These are phyloP conservation scores for Ogataea nitratoaversa DNA, from an alignment of 805 yeast species.

Conservation along the genomic window DNA sequence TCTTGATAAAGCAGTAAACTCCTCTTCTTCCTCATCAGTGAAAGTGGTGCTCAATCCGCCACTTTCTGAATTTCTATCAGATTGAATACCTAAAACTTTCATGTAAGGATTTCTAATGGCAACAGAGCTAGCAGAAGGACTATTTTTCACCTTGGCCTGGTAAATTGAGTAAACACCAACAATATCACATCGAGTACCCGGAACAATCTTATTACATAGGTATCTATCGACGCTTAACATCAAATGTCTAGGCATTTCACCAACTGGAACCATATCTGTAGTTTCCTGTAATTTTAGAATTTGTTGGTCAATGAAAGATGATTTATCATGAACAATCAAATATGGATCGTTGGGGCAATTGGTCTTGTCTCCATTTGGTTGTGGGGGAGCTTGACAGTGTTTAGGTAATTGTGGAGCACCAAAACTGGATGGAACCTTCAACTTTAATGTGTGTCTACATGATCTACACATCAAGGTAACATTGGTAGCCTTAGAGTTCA, in stretches of 20 bases:
- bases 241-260: conserved; percentile 97
- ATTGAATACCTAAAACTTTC: conserved; percentile 78
- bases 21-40: conserved; percentile 92
- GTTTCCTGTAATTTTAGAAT: conserved; percentile 88
- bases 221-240: conserved; percentile 84
- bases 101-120: conserved; percentile 93
- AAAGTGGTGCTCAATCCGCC: conserved; percentile 48
- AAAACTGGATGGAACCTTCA: conserved; percentile 62
- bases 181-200: conserved; percentile 91
- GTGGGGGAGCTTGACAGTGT: conserved; percentile 56
- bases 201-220: conserved; percentile 84
- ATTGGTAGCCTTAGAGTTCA: conserved; percentile 80
- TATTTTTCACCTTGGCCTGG: conserved; percentile 59
- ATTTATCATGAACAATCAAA: conserved; percentile 87
- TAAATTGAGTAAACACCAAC: conserved; percentile 91
- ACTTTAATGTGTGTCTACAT: conserved; percentile 75
- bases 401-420: conserved; percentile 68
- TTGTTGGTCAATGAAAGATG: conserved; percentile 93
- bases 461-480: conserved; percentile 82
- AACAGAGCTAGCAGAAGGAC: conserved; percentile 50
- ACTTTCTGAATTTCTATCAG: conserved; percentile 64
- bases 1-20: conserved; percentile 74
- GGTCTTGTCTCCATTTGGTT: conserved; percentile 44
- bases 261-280: conserved; percentile 99
- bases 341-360: conserved; percentile 92